A percentile compares a stretch with the other conserved stretches of the same genome.
These are phyloP conservation scores for Botryotinia calthae DNA, from an alignment of 2,329 filamentous ascomycete genomes.

Conservation along the genomic window DNA sequence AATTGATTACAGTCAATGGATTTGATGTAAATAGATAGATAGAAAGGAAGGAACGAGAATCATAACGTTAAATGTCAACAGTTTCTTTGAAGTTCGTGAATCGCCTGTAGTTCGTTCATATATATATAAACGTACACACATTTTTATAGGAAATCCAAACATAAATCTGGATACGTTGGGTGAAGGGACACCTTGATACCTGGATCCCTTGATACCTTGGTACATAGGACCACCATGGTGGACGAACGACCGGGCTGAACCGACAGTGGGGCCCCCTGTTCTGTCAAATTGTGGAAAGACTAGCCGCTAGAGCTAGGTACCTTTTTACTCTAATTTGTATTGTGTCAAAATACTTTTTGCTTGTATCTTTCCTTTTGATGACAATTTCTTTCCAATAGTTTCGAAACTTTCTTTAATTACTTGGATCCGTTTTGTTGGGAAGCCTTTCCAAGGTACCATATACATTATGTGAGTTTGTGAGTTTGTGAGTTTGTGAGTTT, in stretches of 20 bases:
- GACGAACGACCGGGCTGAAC: neutral
- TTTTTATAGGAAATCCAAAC: neutral
- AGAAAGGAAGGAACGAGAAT: neutral
- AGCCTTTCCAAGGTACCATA: neutral
- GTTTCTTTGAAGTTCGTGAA: neutral
- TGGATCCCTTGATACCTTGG: neutral
- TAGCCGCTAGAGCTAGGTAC: neutral
- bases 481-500: neutral
- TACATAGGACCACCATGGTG: too few species aligned
- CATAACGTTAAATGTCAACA: neutral
- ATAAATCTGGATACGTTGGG: neutral
- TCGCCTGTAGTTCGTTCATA: neutral
- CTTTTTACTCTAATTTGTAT: neutral
- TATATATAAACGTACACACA: neutral
- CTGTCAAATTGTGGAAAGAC: neutral
- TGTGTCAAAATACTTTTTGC: neutral
- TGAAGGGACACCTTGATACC: neutral
- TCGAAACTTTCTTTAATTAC: neutral
- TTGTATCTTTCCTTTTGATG: neutral
- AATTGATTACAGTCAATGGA: conserved; percentile 10
- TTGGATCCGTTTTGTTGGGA: neutral
- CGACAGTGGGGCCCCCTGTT: neutral
- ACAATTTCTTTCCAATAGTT: neutral
- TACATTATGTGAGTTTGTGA: too few species aligned
- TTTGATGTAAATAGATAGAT: conserved; percentile 17